Percentiles rank a stretch among this genome's conserved stretches.
These are phyloP conservation scores for Phlebiopsis gigantea DNA, from an alignment of 768 basidiomycete genomes.

Conservation along the genomic window DNA sequence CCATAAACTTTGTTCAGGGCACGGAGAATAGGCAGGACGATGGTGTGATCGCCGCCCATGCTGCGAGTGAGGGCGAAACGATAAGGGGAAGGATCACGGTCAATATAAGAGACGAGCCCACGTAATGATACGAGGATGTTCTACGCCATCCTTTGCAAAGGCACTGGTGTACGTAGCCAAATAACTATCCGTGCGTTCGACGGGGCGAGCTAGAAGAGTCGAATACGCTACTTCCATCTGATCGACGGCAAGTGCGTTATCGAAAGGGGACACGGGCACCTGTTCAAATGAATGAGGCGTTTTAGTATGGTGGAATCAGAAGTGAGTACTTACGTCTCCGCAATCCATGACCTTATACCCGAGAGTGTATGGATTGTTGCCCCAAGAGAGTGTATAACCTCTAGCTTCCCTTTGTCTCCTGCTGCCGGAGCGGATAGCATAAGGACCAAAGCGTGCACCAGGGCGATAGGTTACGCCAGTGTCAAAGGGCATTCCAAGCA, in stretches of 20 bases:
- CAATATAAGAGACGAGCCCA: slow-evolving; percentile 12
- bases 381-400: slow-evolving; percentile 71
- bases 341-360: slow-evolving; percentile 70
- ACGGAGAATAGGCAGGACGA: slow-evolving; percentile 81
- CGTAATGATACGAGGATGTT: slow-evolving; percentile 75
- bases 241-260: slow-evolving; percentile 77
- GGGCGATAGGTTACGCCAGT: slow-evolving; percentile 47
- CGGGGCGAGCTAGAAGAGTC: slow-evolving; percentile 59
- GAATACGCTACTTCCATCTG: slow-evolving; percentile 86
- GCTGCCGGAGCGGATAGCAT: slow-evolving; percentile 78
- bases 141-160: slow-evolving; percentile 50
- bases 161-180: slow-evolving; percentile 19
- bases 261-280: slow-evolving; percentile 77
- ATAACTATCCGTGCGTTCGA: slow-evolving; percentile 23
- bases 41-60: slow-evolving; percentile 83
- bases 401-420: slow-evolving; percentile 56
- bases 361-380: slow-evolving; percentile 54
- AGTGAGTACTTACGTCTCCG: slow-evolving; percentile 55
- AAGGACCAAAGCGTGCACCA: slow-evolving; percentile 85
- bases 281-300: slow-evolving; percentile 21
- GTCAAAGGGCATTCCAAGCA: slow-evolving; percentile 80
- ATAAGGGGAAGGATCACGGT: not conserved
- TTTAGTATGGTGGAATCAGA: not conserved
- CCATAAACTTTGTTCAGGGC: slow-evolving; percentile 77
- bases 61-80: slow-evolving; percentile 11